These are phyloP conservation scores for Backusella australiensis DNA, from an alignment of 192 early-diverging fungal species.

Conservation along the genomic window DNA sequence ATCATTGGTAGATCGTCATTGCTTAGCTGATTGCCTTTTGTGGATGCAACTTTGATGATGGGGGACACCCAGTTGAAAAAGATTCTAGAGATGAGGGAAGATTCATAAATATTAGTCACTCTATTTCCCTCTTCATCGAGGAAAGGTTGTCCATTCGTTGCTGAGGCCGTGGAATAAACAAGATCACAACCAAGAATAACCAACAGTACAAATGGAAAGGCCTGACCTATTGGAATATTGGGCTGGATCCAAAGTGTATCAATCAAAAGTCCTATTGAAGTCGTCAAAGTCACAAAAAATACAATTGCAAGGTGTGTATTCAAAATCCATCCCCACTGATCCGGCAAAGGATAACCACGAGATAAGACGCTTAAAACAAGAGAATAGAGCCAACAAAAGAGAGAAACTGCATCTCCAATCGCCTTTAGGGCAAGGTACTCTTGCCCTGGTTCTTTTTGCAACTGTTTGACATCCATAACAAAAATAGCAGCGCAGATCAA, in stretches of 20 bases:
- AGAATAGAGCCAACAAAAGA: conserved; percentile 25
- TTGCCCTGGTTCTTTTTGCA: background rate
- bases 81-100: conserved; percentile 33
- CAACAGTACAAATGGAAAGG: background rate
- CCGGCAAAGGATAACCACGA: conserved; percentile 18
- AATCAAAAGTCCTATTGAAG: background rate
- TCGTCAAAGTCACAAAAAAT: background rate
- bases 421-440: background rate
- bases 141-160: background rate
- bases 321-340: conserved; percentile 28
- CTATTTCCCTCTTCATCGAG: conserved; percentile 5
- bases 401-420: background rate
- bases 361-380: conserved; percentile 23
- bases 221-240: background rate
- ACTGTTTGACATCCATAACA: background rate
- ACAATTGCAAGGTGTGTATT: conserved; percentile 31
- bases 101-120: background rate
- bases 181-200: conserved; percentile 13
- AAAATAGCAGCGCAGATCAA: background rate
- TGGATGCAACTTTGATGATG: conserved; percentile 30
- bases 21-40: conserved; percentile 30
- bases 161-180: conserved; percentile 8
- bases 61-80: conserved; percentile 40
- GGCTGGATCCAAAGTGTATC: background rate
- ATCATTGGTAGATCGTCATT: conserved; percentile 36